Conservation (phyloP, 352 stramenopile genomes). For the Achlya hypogyna region DNA sequence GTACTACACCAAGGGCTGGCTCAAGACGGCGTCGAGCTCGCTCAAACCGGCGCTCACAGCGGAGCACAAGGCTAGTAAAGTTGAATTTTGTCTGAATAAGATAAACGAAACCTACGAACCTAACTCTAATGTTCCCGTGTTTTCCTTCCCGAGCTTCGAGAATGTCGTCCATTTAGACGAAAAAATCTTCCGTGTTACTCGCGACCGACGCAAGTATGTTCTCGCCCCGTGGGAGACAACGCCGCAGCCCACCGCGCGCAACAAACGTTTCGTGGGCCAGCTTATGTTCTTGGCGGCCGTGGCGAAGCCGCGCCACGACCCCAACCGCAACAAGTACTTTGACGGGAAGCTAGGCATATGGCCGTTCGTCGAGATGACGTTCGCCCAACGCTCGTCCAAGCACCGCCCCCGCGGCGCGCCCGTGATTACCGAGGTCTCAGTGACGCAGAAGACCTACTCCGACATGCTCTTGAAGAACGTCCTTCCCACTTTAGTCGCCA, state of each 20-base stretch:
- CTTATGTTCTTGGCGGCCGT: slow-evolving; percentile 26
- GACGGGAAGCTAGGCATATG: slow-evolving; percentile 3
- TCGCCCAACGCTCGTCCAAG: neutral
- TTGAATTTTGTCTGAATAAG: no score
- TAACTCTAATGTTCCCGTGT: no score
- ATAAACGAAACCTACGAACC: no score
- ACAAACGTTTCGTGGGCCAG: slow-evolving; percentile 28
- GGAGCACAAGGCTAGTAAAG: no score
- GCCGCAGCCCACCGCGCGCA: slow-evolving; percentile 1
- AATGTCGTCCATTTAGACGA: no score
- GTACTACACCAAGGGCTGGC: no score
- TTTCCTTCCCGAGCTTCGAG: no score
- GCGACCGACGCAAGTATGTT: slow-evolving; percentile 17
- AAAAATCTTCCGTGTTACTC: no score
- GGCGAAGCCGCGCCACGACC: slow-evolving; percentile 9
- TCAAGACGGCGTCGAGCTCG: no score
- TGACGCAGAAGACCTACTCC: no score
- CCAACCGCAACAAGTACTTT: neutral
- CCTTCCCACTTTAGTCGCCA: neutral
- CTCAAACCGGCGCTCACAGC: no score
- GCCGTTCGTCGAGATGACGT: neutral
- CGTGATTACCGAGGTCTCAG: neutral
- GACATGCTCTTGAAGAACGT: neutral
- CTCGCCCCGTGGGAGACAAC: slow-evolving; percentile 15
- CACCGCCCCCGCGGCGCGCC: neutral